Conservation (phyloP, 2,329 filamentous ascomycete genomes). For the Pseudogymnoascus sp. region DNA sequence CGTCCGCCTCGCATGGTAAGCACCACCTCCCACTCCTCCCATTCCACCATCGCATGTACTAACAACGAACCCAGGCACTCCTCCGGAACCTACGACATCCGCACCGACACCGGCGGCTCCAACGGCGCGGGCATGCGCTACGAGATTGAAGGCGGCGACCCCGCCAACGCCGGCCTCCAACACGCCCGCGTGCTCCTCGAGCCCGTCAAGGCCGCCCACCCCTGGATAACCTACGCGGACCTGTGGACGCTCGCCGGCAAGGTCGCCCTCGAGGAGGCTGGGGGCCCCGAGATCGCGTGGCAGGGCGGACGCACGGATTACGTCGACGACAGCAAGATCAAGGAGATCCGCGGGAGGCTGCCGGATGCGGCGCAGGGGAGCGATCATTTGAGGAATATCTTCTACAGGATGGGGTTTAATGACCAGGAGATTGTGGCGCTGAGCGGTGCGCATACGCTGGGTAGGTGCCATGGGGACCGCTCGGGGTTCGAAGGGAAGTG, state of each 20-base stretch:
- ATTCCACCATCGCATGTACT: not conserved
- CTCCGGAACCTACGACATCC: slow-evolving; percentile 52
- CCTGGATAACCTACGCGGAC: slow-evolving; percentile 59
- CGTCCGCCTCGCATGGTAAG: slow-evolving; percentile 54
- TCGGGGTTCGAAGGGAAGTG: slow-evolving; percentile 51
- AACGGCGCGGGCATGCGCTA: slow-evolving; percentile 62
- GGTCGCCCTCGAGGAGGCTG: slow-evolving; percentile 52
- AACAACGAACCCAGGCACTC: slow-evolving; percentile 41
- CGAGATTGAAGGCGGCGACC: slow-evolving; percentile 55
- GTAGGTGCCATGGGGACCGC: slow-evolving; percentile 46
- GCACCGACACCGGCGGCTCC: slow-evolving; percentile 52
- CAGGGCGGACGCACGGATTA: slow-evolving; percentile 51
- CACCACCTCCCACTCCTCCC: slow-evolving; percentile 9
- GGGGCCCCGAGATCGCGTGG: slow-evolving; percentile 50
- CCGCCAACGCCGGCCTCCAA: slow-evolving; percentile 56
- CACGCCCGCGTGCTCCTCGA: slow-evolving; percentile 57
- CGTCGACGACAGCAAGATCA: slow-evolving; percentile 51
- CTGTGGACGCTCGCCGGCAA: slow-evolving; percentile 56
- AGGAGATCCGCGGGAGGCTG: slow-evolving; percentile 40
- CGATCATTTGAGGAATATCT: slow-evolving; percentile 47
- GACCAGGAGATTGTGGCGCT: slow-evolving; percentile 53
- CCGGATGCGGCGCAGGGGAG: slow-evolving; percentile 46
- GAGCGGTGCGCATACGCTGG: slow-evolving; percentile 47
- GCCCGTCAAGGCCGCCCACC: slow-evolving; percentile 48
- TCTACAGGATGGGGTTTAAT: slow-evolving; percentile 52